Evolutionary conservation across 2,329 filamentous ascomycete genomes (phyloP).

Genomic region (Bipolaris gigantea): DNA sequence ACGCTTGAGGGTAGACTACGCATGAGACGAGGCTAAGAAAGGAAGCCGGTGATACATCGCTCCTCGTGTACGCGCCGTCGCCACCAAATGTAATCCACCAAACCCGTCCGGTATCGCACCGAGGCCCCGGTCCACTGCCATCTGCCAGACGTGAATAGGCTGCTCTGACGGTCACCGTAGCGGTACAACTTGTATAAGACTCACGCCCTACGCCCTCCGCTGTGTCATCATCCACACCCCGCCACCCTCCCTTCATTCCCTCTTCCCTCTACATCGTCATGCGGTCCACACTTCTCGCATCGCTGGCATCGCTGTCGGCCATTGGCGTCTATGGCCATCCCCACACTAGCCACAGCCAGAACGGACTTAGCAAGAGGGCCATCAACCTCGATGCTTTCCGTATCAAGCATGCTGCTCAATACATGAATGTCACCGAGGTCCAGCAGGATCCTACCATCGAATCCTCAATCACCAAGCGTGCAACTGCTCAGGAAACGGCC

Average conservation of each 20-base stretch:
- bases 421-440: slow-evolving; percentile 28
- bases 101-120: slow-evolving; percentile 7
- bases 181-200: slow-evolving; percentile 17
- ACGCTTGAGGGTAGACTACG: slow-evolving; percentile 7
- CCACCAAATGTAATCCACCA: slow-evolving; percentile 4
- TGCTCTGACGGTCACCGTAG: slow-evolving; percentile 3
- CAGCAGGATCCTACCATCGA: slow-evolving; percentile 24
- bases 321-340: slow-evolving; percentile 31
- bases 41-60: slow-evolving; percentile 15
- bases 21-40: slow-evolving; percentile 12
- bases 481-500: slow-evolving; percentile 36
- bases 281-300: slow-evolving; percentile 36
- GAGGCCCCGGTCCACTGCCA: background rate
- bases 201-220: slow-evolving; percentile 1
- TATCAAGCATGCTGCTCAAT: slow-evolving; percentile 28
- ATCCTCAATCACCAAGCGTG: slow-evolving; percentile 22
- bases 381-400: slow-evolving; percentile 40
- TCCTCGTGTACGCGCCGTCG: slow-evolving; percentile 10
- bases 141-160: slow-evolving; percentile 1
- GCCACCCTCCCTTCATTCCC: slow-evolving; percentile 19
- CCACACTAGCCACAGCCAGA: slow-evolving; percentile 12
- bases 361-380: slow-evolving; percentile 23
- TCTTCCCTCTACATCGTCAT: slow-evolving; percentile 24
- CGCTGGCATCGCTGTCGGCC: slow-evolving; percentile 32
- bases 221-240: slow-evolving; percentile 5